Evolutionary conservation across 2,329 filamentous ascomycete genomes (phyloP).

Genomic region (Paracamarosporium sp.): DNA sequence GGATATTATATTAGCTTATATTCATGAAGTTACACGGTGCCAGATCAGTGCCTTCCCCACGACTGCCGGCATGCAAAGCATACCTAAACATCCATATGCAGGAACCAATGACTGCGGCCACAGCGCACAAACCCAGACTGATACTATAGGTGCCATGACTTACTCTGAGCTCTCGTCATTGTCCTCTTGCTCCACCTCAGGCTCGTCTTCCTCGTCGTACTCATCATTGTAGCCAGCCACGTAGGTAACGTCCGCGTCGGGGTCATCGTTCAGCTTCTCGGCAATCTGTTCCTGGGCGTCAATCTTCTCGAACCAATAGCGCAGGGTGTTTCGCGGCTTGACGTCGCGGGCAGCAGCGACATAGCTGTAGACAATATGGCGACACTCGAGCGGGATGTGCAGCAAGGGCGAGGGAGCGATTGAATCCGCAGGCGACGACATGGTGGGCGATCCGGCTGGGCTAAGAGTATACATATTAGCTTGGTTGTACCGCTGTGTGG

Average conservation of each 20-base stretch:
- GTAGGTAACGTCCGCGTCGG: constrained; percentile 13
- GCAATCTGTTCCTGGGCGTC: constrained; percentile 30
- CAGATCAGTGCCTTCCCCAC: neutral
- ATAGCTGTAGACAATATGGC: constrained; percentile 35
- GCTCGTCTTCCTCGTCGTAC: constrained; percentile 12
- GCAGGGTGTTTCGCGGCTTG: constrained; percentile 33
- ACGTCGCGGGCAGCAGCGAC: constrained; percentile 20
- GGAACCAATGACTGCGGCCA: neutral
- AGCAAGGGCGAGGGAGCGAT: constrained; percentile 20
- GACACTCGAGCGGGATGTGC: constrained; percentile 39
- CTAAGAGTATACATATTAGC: neutral
- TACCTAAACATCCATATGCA: neutral
- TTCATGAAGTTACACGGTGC: neutral
- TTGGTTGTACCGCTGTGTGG: neutral
- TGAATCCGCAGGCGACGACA: constrained; percentile 9
- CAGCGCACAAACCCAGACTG: neutral
- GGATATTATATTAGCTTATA: neutral
- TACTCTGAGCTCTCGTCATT: constrained; percentile 10
- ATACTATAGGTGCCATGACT: neutral
- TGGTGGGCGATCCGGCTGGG: neutral
- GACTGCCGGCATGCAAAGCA: neutral
- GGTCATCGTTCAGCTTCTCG: constrained; percentile 13
- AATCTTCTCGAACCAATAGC: constrained; percentile 45
- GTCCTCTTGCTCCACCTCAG: constrained; percentile 12
- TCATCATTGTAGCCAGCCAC: constrained; percentile 15